Evolutionary conservation across 208 protist genomes (phyloP).

Genomic region (Trypanosoma melophagium): DNA sequence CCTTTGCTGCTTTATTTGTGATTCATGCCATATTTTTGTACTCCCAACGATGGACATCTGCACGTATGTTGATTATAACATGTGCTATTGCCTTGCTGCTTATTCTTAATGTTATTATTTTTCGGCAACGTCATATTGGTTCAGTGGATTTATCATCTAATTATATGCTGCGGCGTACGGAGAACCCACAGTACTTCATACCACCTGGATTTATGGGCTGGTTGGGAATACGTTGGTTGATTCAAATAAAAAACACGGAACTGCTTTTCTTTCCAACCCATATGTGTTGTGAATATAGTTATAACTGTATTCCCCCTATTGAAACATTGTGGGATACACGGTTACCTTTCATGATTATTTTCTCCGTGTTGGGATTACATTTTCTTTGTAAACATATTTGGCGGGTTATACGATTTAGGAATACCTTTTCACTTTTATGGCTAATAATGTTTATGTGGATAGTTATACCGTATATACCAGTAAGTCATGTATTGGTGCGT

Average conservation of each 20-base stretch:
- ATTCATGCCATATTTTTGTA: constrained; percentile 50
- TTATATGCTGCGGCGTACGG: constrained; percentile 57
- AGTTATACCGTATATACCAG: constrained; percentile 71
- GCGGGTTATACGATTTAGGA: constrained; percentile 11
- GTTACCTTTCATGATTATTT: constrained; percentile 26
- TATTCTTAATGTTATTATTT: constrained; percentile 44
- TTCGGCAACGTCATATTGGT: constrained; percentile 54
- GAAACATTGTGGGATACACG: constrained; percentile 38
- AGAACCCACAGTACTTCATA: constrained; percentile 84
- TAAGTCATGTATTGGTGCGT: constrained; percentile 80
- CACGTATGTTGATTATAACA: constrained; percentile 5
- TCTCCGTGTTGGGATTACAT: constrained; percentile 9
- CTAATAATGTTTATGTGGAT: constrained; percentile 44
- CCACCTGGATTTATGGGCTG: constrained; percentile 34
- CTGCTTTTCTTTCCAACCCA: constrained; percentile 77
- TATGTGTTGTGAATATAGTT: constrained; percentile 90
- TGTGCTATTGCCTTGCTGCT: constrained; percentile 24
- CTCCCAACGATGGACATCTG: constrained; percentile 19
- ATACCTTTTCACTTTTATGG: constrained; percentile 9
- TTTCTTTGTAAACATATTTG: constrained; percentile 24
- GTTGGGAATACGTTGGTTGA: constrained; percentile 48
- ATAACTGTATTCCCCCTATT: constrained; percentile 84
- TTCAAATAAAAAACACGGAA: constrained; percentile 80
- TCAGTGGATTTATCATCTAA: constrained; percentile 45
- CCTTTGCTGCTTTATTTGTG: constrained; percentile 59